Evolutionary conservation across 1,284 basidiomycete genomes (phyloP), one percentile per base, ranked within the genome.

Genomic region (Fomitopsis schrenkii): DNA sequence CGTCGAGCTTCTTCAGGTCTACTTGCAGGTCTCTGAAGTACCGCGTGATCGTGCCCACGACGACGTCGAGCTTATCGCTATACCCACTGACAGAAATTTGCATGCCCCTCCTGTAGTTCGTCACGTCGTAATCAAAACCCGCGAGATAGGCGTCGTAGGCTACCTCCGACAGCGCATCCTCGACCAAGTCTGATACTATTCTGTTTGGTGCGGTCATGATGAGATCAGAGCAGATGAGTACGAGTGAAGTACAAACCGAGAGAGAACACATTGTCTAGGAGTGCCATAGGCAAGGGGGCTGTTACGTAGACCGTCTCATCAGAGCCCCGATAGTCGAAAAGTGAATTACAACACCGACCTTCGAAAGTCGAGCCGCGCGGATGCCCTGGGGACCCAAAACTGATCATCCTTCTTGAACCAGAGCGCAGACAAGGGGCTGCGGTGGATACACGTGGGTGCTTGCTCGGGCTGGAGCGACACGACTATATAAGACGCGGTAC

Each of bases 121-220:
- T 48, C 48, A 88, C 71, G 59, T 73, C 75, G 75, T 85, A 89
- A 38, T 74, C 74, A 59, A 89, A 74, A 3, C 86, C 87, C 6
- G 88, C 88, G n/a, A 90, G 76, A 59, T 82, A 79, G 9, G 88
- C 87, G 67, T 86, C 86, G 71, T 91, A 90, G 5, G 84, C 80
- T 65, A 70, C 56, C 57, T 69, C 70, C 2, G 71, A 65, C 0
- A 74, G 65, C 1, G 70, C 66, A 56, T 74, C 72, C 15, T 71
- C 68, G 33, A 76, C 68, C 1, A 78, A 72, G 53, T 76, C 71
- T 1, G 64, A 65, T 19, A 71, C 42, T 10, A 72, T 59, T 6
- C 71, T 73, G 33, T 77, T 75, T 61, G 77, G 75, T 17, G 78
- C 80, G 3, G 83, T 73, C 77, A 77, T 80, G 74, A 80, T 48